Evolutionary conservation across 148 eudicot species (phyloP), one percentile per base, ranked within the genome.

Genomic region (Rhododendron ovatum): DNA sequence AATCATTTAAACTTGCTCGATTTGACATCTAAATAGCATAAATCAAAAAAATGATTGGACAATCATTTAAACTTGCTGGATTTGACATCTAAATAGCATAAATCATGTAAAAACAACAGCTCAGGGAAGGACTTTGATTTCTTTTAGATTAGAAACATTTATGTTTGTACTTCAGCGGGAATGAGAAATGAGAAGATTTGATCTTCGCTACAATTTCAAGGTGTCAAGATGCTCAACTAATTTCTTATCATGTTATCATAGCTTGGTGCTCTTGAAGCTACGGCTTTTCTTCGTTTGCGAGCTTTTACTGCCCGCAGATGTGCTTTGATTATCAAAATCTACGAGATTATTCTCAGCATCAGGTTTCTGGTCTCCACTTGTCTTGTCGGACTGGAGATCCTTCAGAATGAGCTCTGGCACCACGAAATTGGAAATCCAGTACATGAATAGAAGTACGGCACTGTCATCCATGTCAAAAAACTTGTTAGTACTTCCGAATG

Each of bases 391-490:
- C 77, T 53, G 86, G 75, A 87, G 82, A 53, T 91, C 91, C 73
- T 89, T 91, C 37, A 80, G 4, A 18, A 91, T 10, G 59, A 90
- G 24, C 67, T 65, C 87, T 33, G 93, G 93, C 88, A 91, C 90
- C 7, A 88, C 89, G 51, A 91, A 91, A 85, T 91, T 91, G 80
- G 91, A 85, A 71, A 91, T 84, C 93, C 93, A 90, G 86, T 90
- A 91, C 65, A 81, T 73, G 71, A 90, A 90, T 15, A 91, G 35
- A 10, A 90, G 69, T 2, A 80, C 87, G 1, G 80, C 91, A 47
- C 93, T 91, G 91, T 45, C 83, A 81, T 77, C 83, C 80, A 85
- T 59, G 45, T 45, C 35, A 76, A 39, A 35, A 35, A 28, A 69
- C 50, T 39, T 3, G 39, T 61, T 22, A 30, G 30, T 30, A n/a